Conservation (phyloP, 176 grass and related monocot genomes). For the Stipa capillata region DNA sequence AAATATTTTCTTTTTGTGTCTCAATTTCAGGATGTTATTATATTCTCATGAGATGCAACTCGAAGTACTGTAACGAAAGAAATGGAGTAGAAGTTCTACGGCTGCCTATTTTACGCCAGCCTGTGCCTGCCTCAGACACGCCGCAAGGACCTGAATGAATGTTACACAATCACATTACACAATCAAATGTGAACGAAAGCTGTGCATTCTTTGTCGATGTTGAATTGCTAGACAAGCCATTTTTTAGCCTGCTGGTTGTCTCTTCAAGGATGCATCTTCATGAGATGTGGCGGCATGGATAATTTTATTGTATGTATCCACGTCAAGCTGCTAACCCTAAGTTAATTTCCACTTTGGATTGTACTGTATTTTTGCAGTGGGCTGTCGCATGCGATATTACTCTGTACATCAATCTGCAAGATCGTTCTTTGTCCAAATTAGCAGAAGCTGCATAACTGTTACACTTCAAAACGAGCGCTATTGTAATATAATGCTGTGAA, state of each 20-base stretch:
- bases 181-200: constrained; percentile 2
- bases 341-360: constrained; percentile 9
- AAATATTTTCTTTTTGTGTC: neutral
- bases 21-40: constrained; percentile 13
- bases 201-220: neutral
- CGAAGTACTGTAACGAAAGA: neutral
- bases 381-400: neutral
- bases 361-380: neutral
- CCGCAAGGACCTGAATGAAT: neutral
- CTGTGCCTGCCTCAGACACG: neutral
- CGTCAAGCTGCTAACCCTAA: constrained; percentile 1
- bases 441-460: neutral
- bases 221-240: constrained; percentile 3
- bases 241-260: no score
- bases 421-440: neutral
- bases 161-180: no score
- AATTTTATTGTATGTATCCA: constrained; percentile 4
- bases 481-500: neutral
- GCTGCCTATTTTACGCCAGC: constrained; percentile 14
- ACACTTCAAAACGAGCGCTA: neutral
- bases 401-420: constrained; percentile 10
- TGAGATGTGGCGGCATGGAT: constrained; percentile 22
- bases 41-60: neutral
- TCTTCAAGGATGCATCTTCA: no score
- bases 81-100: constrained; percentile 18